These are phyloP conservation scores for Silene noctiflora DNA, from an alignment of 179 eudicot species.

Conservation along the genomic window DNA sequence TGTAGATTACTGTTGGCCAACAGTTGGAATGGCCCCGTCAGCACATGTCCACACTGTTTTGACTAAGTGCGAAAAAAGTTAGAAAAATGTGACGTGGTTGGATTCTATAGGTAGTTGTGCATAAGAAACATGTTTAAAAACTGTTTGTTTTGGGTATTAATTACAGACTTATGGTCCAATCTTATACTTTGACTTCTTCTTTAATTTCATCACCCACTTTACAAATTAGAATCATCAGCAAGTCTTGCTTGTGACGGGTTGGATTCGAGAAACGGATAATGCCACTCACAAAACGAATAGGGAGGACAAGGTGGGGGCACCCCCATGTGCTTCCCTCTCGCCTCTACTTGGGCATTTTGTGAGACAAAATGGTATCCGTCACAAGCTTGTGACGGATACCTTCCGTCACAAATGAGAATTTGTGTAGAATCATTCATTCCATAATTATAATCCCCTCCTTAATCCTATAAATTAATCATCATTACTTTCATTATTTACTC, in stretches of 20 bases:
- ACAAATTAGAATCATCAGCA: too few species aligned
- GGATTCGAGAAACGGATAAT: too few species aligned
- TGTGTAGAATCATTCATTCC: too few species aligned
- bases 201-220: slow-evolving; percentile 22
- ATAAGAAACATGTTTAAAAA: slow-evolving; percentile 21
- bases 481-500: too few species aligned
- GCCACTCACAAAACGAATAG: too few species aligned
- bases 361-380: too few species aligned
- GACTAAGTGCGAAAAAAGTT: slow-evolving; percentile 19
- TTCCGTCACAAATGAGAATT: too few species aligned
- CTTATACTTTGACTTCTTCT: slow-evolving; percentile 26
- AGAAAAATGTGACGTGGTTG: slow-evolving; percentile 16
- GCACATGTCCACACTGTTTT: slow-evolving; percentile 41
- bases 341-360: too few species aligned
- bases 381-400: too few species aligned
- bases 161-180: slow-evolving; percentile 23
- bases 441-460: background rate
- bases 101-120: slow-evolving; percentile 33
- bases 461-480: slow-evolving; percentile 2
- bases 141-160: slow-evolving; percentile 9
- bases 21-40: slow-evolving; percentile 21
- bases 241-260: too few species aligned
- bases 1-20: background rate
- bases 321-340: too few species aligned
- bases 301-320: too few species aligned